Conservation (phyloP, 2,329 filamentous ascomycete species). For the Colletotrichum abscissum region DNA sequence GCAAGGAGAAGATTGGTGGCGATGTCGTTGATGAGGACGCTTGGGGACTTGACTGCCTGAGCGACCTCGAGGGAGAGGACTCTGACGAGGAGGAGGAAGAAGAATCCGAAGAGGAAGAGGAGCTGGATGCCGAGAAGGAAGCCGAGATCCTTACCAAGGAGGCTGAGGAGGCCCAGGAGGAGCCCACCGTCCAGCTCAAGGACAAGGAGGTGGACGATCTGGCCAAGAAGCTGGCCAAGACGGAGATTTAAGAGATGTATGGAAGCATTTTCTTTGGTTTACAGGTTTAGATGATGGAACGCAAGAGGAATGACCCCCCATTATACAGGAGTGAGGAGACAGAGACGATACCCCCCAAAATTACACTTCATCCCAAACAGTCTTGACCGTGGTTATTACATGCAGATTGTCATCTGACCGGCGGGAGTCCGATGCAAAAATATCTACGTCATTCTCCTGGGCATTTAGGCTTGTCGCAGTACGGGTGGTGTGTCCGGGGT, state of each 20-base stretch:
- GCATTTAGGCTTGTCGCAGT: background rate
- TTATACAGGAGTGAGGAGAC: conserved; percentile 23
- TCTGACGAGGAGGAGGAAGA: conserved; percentile 76
- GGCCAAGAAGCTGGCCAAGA: conserved; percentile 80
- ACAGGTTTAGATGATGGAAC: conserved; percentile 34
- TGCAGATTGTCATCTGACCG: background rate
- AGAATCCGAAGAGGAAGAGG: conserved; percentile 73
- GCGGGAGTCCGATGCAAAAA: background rate
- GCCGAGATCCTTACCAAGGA: conserved; percentile 77
- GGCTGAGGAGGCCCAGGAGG: conserved; percentile 77
- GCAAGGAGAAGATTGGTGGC: conserved; percentile 79
- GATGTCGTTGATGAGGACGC: conserved; percentile 78
- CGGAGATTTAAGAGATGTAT: conserved; percentile 59
- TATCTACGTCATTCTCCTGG: background rate
- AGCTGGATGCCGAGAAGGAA: conserved; percentile 68
- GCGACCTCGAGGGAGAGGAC: conserved; percentile 85
- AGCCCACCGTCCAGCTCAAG: conserved; percentile 77
- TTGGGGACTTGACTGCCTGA: conserved; percentile 88
- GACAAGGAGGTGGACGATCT: conserved; percentile 85
- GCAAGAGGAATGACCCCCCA: conserved; percentile 33
- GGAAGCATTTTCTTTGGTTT: conserved; percentile 26
- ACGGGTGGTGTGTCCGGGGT: background rate
- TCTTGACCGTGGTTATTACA: background rate
- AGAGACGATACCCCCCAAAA: conserved; percentile 37
- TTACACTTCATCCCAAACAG: conserved; percentile 28